phyloP scores from a whole-genome alignment of 371 early-diverging fungal species.

The Mucor circinelloides region DNA sequence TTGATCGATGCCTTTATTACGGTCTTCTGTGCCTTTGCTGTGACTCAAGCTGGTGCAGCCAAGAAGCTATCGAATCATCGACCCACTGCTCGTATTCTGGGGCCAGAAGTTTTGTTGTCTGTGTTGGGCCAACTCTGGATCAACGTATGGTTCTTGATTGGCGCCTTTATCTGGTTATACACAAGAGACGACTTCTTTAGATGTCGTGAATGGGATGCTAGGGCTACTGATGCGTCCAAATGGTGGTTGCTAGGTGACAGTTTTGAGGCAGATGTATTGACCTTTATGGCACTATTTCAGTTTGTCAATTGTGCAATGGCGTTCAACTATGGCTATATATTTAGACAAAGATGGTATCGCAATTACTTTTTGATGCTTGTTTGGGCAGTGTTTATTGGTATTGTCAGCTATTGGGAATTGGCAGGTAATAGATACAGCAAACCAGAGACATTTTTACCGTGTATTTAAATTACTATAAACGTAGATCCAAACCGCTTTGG shows the following conservation, averaged over 20 bases:
- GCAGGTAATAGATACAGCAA: conserved; percentile 45
- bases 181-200: conserved; percentile 66
- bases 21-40: conserved; percentile 65
- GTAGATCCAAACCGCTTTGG: conserved; percentile 70
- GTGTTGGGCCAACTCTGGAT: conserved; percentile 68
- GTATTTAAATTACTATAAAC: no score
- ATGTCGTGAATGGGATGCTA: conserved; percentile 73
- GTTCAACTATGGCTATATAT: conserved; percentile 69
- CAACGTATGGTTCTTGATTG: conserved; percentile 60
- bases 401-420: conserved; percentile 66
- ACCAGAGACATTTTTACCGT: no score
- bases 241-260: conserved; percentile 87
- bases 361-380: conserved; percentile 63
- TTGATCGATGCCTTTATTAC: conserved; percentile 71
- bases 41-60: conserved; percentile 66
- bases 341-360: conserved; percentile 58
- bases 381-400: conserved; percentile 54
- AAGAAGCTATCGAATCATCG: conserved; percentile 52
- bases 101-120: conserved; percentile 69
- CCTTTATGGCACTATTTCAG: conserved; percentile 61
- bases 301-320: conserved; percentile 64
- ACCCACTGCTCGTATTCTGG: conserved; percentile 76
- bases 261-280: conserved; percentile 65
- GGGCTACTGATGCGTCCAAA: conserved; percentile 58
- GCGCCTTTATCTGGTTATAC: conserved; percentile 56